phyloP scores from a whole-genome alignment of 2,329 filamentous ascomycete genomes.

The Cladosporium sp. region DNA sequence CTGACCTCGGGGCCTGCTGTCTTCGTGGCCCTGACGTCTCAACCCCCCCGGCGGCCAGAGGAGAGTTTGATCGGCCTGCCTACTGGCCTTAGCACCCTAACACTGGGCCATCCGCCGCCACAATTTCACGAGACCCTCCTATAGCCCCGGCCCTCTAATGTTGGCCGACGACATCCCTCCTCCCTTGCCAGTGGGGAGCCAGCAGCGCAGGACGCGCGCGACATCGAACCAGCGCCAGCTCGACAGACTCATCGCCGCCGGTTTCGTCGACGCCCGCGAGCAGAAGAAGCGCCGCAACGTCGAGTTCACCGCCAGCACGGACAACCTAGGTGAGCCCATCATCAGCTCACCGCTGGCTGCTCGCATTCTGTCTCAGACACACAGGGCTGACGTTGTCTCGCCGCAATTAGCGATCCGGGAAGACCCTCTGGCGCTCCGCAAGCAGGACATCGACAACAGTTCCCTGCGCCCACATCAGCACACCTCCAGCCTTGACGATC shows the following conservation, averaged over 20 bases:
- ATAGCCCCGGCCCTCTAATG: slow-evolving; percentile 9
- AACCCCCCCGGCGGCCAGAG: background rate
- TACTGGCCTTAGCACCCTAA: slow-evolving; percentile 10
- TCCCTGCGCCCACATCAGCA: slow-evolving; percentile 4
- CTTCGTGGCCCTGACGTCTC: slow-evolving; percentile 7
- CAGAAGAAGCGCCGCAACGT: slow-evolving; percentile 7
- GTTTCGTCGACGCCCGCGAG: slow-evolving; percentile 1
- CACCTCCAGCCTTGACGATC: slow-evolving; percentile 3
- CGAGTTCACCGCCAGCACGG: slow-evolving; percentile 7
- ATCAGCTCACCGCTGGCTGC: slow-evolving; percentile 7
- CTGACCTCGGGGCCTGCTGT: slow-evolving; percentile 9
- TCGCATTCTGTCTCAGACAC: slow-evolving; percentile 6
- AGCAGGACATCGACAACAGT: slow-evolving; percentile 6
- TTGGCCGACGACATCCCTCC: slow-evolving; percentile 11
- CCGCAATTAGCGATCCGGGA: slow-evolving; percentile 7
- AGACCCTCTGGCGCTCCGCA: slow-evolving; percentile 4
- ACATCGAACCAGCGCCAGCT: background rate
- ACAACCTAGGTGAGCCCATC: slow-evolving; percentile 1
- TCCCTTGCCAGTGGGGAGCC: slow-evolving; percentile 8
- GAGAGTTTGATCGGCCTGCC: slow-evolving; percentile 9
- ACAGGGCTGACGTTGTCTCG: slow-evolving; percentile 10
- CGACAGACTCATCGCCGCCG: background rate
- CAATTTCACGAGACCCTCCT: slow-evolving; percentile 12
- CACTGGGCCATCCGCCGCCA: slow-evolving; percentile 5
- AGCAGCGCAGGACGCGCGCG: slow-evolving; percentile 10